Evolutionary conservation across 2,329 filamentous ascomycete genomes (phyloP).

Genomic region (Phialemoniopsis sp.): DNA sequence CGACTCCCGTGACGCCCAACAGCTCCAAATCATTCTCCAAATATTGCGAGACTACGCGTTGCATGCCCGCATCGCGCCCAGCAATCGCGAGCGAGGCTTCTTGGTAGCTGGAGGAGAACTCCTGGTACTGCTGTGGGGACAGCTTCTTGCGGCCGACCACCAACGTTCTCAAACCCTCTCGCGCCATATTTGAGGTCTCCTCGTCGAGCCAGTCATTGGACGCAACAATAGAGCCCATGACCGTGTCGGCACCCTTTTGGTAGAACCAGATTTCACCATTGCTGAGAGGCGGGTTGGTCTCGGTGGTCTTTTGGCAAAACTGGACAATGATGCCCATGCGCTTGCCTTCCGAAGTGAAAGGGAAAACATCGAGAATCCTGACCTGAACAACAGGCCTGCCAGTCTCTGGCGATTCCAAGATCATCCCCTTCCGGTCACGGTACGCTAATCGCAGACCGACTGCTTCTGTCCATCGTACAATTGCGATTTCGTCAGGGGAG

Average conservation of each 20-base stretch:
- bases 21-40: constrained; percentile 88
- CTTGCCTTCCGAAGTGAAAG: constrained; percentile 96
- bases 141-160: constrained; percentile 92
- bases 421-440: constrained; percentile 83
- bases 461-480: constrained; percentile 90
- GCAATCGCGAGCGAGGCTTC: constrained; percentile 78
- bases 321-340: constrained; percentile 96
- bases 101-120: constrained; percentile 72
- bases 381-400: constrained; percentile 76
- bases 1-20: constrained; percentile 94
- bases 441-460: constrained; percentile 82
- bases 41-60: constrained; percentile 71
- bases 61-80: constrained; percentile 77
- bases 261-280: constrained; percentile 94
- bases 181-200: constrained; percentile 98
- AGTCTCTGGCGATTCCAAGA: constrained; percentile 71
- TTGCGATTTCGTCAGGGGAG: constrained; percentile 96
- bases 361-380: constrained; percentile 88
- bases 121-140: constrained; percentile 71
- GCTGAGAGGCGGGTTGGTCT: constrained; percentile 41
- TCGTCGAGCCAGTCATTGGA: constrained; percentile 98
- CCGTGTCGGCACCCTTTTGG: constrained; percentile 96
- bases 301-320: constrained; percentile 60
- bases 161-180: constrained; percentile 88
- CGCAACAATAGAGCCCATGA: constrained; percentile 94